Base-by-base conservation (phyloP, 1,284 basidiomycete species). In the Microbotryum lychnidis-dioicae region DNA sequence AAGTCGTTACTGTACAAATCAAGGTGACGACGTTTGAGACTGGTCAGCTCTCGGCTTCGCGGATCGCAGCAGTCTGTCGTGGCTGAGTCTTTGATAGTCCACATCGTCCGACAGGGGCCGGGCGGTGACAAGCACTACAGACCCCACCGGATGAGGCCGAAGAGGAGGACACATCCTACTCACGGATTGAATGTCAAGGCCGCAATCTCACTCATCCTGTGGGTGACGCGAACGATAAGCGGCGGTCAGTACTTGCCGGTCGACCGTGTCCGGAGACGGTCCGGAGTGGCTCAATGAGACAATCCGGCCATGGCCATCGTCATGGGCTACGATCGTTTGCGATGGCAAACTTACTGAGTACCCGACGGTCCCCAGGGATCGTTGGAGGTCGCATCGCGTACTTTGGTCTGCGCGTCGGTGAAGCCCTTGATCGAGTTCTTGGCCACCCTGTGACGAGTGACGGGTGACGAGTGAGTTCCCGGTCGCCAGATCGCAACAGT, bases 291-390 rank as follows among this genome's bases (percentile, higher is more conserved):
- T 53, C 51, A 33, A 23, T 18, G 1, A 42, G 37, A 16, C 12
- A 18, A 18, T 12, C 12, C 12, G 12, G 12, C 6, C 37, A 42
- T 42, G 0, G 37, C 37, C 37, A 42, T 29, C 18, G 27, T 20
- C 25, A 31, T 12, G 20, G 31, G 20, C 5, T 6, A 25, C 21
- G 45, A 4, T 5, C 25, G 33, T 16, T 16, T 16, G 44, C 18
- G 16, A 12, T 5, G n/a, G n/a, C 14, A 16, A 16, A 54, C 63
- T 48, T 29, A 69, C 70, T 93, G 91, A 3, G 92, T 91, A 12
- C 94, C 94, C 25, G 89, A 91, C 20, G 96, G 94, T 0, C 96
- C 94, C 94, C 94, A 97, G 7, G 96, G 89, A 76, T 99, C 94
- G 78, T 99, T 98, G n/a, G 89, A 93, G n/a, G 96, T 99, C 29